phyloP scores from a whole-genome alignment of 495 filamentous ascomycete species.

The Penicillium ochrochloron region DNA sequence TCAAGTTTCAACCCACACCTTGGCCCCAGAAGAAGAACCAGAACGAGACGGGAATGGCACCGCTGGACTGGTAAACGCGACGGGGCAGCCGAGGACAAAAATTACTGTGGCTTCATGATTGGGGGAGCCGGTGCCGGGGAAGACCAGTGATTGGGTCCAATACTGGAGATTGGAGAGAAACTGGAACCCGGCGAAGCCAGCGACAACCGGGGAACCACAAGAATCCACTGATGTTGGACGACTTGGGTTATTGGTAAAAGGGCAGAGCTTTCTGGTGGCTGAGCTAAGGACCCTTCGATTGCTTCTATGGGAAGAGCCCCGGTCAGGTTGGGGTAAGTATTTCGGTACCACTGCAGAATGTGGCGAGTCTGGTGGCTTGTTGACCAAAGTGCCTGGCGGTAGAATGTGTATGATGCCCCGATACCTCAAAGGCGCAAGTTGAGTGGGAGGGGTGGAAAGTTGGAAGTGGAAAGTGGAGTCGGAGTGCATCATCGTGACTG shows the following conservation, averaged over 20 bases:
- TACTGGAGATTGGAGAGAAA: conserved; percentile 6
- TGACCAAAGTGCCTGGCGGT: neutral
- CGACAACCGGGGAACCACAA: conserved; percentile 4
- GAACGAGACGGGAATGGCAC: neutral
- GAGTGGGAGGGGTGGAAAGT: neutral
- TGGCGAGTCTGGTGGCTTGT: neutral
- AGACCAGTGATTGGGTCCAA: neutral
- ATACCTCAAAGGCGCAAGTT: neutral
- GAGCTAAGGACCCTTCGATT: neutral
- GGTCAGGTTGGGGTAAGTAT: neutral
- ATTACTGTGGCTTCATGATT: conserved; percentile 2
- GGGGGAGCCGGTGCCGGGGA: neutral
- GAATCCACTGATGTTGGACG: neutral
- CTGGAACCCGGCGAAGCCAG: neutral
- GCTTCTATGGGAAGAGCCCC: neutral
- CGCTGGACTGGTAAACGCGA: conserved; percentile 1
- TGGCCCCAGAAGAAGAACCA: conserved; percentile 2
- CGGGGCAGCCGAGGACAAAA: neutral
- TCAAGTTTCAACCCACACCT: neutral
- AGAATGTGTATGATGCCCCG: neutral
- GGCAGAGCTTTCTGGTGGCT: conserved; percentile 10
- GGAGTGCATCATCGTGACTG: conserved; percentile 16
- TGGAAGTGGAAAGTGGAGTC: conserved; percentile 9
- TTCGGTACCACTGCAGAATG: conserved; percentile 9
- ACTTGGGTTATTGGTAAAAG: neutral